These are phyloP conservation scores for Periconia digitata DNA, from an alignment of 2,329 filamentous ascomycete genomes.

Conservation along the genomic window DNA sequence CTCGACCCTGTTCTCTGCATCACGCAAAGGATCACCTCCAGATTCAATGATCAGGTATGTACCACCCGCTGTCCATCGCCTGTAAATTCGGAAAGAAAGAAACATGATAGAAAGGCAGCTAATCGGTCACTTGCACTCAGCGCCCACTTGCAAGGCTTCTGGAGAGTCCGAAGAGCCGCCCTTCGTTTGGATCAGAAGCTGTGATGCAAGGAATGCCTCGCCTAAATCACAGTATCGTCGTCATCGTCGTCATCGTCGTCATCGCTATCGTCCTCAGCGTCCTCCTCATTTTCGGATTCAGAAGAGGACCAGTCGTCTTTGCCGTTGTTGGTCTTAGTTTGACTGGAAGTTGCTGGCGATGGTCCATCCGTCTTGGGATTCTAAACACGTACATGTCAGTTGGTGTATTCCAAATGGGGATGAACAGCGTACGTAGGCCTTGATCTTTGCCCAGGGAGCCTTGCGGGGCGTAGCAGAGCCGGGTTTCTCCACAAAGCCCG, in stretches of 20 bases:
- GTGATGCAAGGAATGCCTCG: not conserved
- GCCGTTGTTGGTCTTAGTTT: slow-evolving; percentile 10
- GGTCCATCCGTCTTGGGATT: slow-evolving; percentile 11
- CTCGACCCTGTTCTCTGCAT: no score
- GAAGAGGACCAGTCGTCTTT: slow-evolving; percentile 42
- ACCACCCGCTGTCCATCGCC: no score
- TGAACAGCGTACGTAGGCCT: slow-evolving; percentile 25
- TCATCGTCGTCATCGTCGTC: slow-evolving; percentile 41
- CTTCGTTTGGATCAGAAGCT: not conserved
- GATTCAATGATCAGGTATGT: no score
- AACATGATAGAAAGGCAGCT: no score
- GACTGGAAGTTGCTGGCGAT: not conserved
- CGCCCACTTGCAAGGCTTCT: no score
- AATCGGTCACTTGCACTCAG: no score
- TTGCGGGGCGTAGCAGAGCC: slow-evolving; percentile 7
- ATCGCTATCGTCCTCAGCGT: slow-evolving; percentile 45
- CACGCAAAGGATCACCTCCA: no score
- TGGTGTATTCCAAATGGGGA: not conserved
- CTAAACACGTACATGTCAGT: slow-evolving; percentile 2
- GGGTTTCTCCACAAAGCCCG: slow-evolving; percentile 29
- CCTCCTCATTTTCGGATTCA: slow-evolving; percentile 44
- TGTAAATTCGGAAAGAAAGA: no score
- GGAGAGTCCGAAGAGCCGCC: no score
- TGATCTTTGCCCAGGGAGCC: slow-evolving; percentile 35
- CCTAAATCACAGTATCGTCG: slow-evolving; percentile 34